phyloP scores from a whole-genome alignment of 805 yeast genomes.

The Yarrowia sp. region DNA sequence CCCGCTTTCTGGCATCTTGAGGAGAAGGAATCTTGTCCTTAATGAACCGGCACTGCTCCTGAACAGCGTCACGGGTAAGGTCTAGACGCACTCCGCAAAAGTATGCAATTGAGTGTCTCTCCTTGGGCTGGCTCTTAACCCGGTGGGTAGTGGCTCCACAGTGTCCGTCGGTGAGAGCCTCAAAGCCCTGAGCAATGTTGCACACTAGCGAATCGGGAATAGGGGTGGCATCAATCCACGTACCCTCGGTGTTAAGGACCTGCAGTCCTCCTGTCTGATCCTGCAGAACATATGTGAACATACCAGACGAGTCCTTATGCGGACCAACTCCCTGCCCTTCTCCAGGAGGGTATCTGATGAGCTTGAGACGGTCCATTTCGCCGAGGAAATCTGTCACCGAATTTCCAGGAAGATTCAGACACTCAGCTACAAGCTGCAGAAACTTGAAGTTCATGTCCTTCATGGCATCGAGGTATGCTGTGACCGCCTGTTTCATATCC shows the following conservation, averaged over 20 bases:
- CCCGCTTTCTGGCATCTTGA: conserved; percentile 32
- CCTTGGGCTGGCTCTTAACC: conserved; percentile 45
- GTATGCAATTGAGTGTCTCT: conserved; percentile 46
- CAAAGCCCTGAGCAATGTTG: conserved; percentile 59
- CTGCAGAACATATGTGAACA: conserved; percentile 58
- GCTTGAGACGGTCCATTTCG: conserved; percentile 54
- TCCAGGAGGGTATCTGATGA: conserved; percentile 52
- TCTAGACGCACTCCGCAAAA: conserved; percentile 44
- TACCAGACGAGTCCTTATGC: conserved; percentile 59
- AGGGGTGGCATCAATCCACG: conserved; percentile 56
- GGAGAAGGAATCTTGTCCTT: conserved; percentile 36
- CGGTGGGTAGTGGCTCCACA: conserved; percentile 60
- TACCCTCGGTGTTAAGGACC: conserved; percentile 53
- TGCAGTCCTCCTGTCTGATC: conserved; percentile 53
- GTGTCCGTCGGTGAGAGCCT: conserved; percentile 55
- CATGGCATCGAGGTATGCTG: conserved; percentile 47
- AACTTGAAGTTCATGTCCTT: conserved; percentile 44
- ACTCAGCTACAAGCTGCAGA: conserved; percentile 50
- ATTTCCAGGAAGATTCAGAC: conserved; percentile 48
- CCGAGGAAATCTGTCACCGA: conserved; percentile 49
- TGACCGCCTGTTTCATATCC: conserved; percentile 42
- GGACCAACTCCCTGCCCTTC: conserved; percentile 56
- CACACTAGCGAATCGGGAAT: conserved; percentile 50
- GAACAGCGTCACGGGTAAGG: conserved; percentile 35
- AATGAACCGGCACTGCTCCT: conserved; percentile 32